Base-by-base conservation (phyloP, 306 rosid species). In the Gillenia trifoliata region DNA sequence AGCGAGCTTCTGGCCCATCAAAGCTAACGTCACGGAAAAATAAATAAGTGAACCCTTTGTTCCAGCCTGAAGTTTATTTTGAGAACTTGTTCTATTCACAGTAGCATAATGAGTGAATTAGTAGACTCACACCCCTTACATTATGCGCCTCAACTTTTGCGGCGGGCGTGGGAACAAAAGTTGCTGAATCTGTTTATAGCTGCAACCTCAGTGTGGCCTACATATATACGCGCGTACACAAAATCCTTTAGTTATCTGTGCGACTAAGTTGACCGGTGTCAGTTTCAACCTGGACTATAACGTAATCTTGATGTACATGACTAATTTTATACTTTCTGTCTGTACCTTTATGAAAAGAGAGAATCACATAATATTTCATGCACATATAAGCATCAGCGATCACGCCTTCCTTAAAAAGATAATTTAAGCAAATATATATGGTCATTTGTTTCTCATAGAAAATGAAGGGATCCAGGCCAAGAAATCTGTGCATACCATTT, bases 181-280 rank as follows among this genome's bases (percentile, higher is more conserved):
- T 81, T 85, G 91, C 77, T 82, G 87, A 82, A 94, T 94, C 84
- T 91, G 97, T 81, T 91, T 91, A 66, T 86, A 66, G 96, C 98
- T 55, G 84, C 88, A 54, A 70, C 66, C 79, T 78, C 86, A 20
- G 98, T 20, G 65, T 82, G 34, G 89, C 98, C 97, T 93, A 79
- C 81, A 75, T 67, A n/a, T n/a, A 64, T 49, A 55, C 78, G 57
- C 54, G 47, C 25, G 70, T 15, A 41, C 40, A 77, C 15, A 57
- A 73, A 65, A 49, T 17, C 69, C 43, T 33, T 66, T 26, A 54
- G 50, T 57, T 6, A 30, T 3, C 47, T 64, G 47, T 56, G 25
- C 49, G 60, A 36, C 38, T 11, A 60, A 61, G 59, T 59, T 11
- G 8, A 10, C 8, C 13, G 19, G 1, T 25, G 33, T 50, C 15